Evolutionary conservation across 2,329 filamentous ascomycete genomes (phyloP).

Genomic region (Teratosphaeriaceae sp.): DNA sequence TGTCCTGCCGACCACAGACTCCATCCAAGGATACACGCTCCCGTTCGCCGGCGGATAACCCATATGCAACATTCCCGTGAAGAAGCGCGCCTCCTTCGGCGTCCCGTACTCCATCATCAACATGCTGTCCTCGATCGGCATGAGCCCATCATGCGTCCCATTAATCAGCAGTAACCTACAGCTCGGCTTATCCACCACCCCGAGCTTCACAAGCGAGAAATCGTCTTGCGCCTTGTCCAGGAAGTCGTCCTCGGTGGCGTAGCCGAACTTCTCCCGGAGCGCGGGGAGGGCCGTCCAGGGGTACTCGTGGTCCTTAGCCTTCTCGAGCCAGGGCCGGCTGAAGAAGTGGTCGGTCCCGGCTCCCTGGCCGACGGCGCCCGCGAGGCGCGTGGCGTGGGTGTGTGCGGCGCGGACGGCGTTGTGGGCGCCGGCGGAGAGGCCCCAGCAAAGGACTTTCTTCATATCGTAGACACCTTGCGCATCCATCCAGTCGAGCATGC

Average conservation of each 20-base stretch:
- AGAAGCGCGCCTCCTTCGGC: constrained; percentile 61
- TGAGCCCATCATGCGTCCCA: constrained; percentile 57
- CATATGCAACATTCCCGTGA: constrained; percentile 57
- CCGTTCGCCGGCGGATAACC: constrained; percentile 57
- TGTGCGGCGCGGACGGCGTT: constrained; percentile 60
- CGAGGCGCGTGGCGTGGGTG: constrained; percentile 52
- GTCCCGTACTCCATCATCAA: constrained; percentile 58
- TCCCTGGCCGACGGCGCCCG: constrained; percentile 55
- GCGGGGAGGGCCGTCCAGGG: constrained; percentile 31
- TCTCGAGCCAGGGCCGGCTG: constrained; percentile 52
- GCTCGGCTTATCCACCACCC: constrained; percentile 50
- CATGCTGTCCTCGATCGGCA: constrained; percentile 62
- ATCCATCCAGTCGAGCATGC: constrained; percentile 55
- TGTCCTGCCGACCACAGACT: no score
- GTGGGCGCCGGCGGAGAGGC: constrained; percentile 59
- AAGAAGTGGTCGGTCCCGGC: constrained; percentile 59
- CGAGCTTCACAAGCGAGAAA: constrained; percentile 56
- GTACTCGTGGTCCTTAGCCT: constrained; percentile 58
- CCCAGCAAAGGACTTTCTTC: constrained; percentile 54
- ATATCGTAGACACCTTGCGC: constrained; percentile 49
- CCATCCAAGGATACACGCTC: constrained; percentile 57
- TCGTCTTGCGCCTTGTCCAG: constrained; percentile 49
- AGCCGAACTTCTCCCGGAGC: constrained; percentile 59
- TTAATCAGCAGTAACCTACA: constrained; percentile 54
- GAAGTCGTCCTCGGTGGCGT: constrained; percentile 49